Base-by-base conservation (phyloP, 768 basidiomycete species). In the Kwoniella botswanensis region DNA sequence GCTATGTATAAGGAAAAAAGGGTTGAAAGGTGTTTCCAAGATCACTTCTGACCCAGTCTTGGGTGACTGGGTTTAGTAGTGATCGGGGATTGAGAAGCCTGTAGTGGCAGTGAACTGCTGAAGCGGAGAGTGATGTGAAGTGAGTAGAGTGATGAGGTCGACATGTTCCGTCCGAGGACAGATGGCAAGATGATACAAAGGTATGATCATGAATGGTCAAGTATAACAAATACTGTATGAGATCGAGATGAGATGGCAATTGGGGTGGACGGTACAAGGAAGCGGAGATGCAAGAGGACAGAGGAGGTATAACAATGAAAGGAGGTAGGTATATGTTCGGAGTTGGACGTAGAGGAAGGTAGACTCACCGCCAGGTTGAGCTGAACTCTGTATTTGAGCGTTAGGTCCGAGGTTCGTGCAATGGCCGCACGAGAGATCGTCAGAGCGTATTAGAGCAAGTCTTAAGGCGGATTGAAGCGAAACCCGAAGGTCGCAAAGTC, bases 111-210 rank as follows among this genome's bases (percentile, higher is more conserved):
- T 35, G 7, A 35, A 35, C 1, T 35, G 35, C 7, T 35, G 7
- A 35, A 35, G 35, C 3, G 35, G 7, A 35, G 35, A 35, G 7
- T 35, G 35, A 35, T 35, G 35, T 35, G 7, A 35, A 35, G 35
- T 35, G 7, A 35, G 35, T 35, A 35, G 7, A 35, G 35, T 35
- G 35, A 35, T 35, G 6, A 35, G 35, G 6, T 35, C 35, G 35
- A 5, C 18, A 58, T 58, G 35, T 4, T 58, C 35, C 57, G 57
- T 58, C 57, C 57, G 57, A 58, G 57, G 24, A 35, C 52, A 64
- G 63, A 64, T 64, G 63, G n/a, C 52, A 54, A 35, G 29, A 21
- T 21, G n/a, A 64, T 53, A 24, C 15, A 64, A 35, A 54, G 63
- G 53, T 50, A 62, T 62, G 60, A 62, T 17, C 59, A 26, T 44